A percentile compares a stretch with the other conserved stretches of the same genome.
phyloP scores from a whole-genome alignment of 495 filamentous ascomycete genomes.

The Lasiosphaeria miniovina region DNA sequence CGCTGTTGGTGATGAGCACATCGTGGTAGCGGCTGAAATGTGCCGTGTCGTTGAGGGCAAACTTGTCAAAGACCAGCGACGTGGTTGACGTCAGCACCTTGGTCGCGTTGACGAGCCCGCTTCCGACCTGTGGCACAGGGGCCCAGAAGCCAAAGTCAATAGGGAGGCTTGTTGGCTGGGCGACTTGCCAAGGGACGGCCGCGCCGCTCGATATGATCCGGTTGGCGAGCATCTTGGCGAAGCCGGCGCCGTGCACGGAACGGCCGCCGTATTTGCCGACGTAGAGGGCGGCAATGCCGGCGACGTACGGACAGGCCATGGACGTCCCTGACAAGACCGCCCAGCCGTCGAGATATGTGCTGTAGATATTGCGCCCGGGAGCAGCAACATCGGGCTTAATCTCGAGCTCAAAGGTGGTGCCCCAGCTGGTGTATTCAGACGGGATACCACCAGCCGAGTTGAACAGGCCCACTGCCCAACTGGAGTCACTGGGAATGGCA shows the following conservation, averaged over 20 bases:
- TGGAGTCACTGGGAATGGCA: constrained; percentile 21
- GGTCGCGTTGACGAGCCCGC: constrained; percentile 44
- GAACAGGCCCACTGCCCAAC: constrained; percentile 26
- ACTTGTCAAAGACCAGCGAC: constrained; percentile 33
- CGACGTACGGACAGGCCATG: constrained; percentile 52
- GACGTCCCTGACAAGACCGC: constrained; percentile 46
- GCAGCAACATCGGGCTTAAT: constrained; percentile 47
- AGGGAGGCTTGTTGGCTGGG: constrained; percentile 15
- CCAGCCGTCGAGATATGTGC: constrained; percentile 41
- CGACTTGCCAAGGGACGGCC: constrained; percentile 43
- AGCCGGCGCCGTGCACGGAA: constrained; percentile 31
- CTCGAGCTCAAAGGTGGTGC: constrained; percentile 40
- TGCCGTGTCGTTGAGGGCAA: constrained; percentile 45
- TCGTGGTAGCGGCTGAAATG: constrained; percentile 33
- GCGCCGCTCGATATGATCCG: constrained; percentile 39
- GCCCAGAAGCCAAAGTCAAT: constrained; percentile 31
- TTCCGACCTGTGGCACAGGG: constrained; percentile 47
- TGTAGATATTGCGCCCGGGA: constrained; percentile 48
- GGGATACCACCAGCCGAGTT: constrained; percentile 28
- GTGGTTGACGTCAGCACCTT: constrained; percentile 42
- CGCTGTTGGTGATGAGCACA: constrained; percentile 44
- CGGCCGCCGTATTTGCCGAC: constrained; percentile 35
- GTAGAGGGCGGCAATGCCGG: constrained; percentile 46
- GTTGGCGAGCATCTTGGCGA: constrained; percentile 35
- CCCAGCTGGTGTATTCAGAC: constrained; percentile 45